A percentile compares a stretch with the other conserved stretches of the same genome.
Evolutionary conservation across 345 rosid species (phyloP).

Genomic region (Mallotus nudiflorus): DNA sequence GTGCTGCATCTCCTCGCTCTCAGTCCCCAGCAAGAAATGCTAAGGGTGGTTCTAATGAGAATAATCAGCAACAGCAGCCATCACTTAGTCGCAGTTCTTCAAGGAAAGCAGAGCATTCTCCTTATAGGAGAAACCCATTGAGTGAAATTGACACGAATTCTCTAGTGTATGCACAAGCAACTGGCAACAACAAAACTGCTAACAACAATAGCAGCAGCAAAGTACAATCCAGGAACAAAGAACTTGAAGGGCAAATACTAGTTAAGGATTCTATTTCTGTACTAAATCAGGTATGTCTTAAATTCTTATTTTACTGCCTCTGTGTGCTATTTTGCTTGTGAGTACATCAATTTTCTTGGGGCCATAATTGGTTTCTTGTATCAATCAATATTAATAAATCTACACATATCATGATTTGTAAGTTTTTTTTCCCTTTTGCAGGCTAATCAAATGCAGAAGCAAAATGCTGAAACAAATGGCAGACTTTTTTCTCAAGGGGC

Average conservation of each 20-base stretch:
- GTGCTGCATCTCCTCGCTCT: constrained; percentile 76
- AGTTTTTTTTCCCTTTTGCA: background rate
- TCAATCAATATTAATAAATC: background rate
- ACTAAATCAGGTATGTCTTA: constrained; percentile 33
- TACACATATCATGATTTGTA: too few relatives aligned
- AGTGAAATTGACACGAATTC: constrained; percentile 66
- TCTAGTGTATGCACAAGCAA: constrained; percentile 40
- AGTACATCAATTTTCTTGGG: too few relatives aligned
- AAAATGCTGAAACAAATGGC: constrained; percentile 28
- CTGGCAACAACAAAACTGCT: constrained; percentile 30
- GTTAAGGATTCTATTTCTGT: constrained; percentile 34
- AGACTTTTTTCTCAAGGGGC: constrained; percentile 31
- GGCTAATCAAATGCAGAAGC: constrained; percentile 39
- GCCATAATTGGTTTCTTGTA: background rate
- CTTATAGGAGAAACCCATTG: constrained; percentile 69
- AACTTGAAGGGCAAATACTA: constrained; percentile 25
- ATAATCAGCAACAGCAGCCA: constrained; percentile 49
- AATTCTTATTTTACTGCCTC: too few relatives aligned
- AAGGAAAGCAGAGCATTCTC: constrained; percentile 82
- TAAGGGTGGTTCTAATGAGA: constrained; percentile 27
- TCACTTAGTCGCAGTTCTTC: constrained; percentile 67
- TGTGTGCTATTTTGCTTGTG: too few relatives aligned
- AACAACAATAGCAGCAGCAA: constrained; percentile 21
- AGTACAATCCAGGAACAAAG: constrained; percentile 32
- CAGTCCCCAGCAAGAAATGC: constrained; percentile 64